Conservation (phyloP, 78 protist genomes). For the Mastigamoeba balamuthi region DNA sequence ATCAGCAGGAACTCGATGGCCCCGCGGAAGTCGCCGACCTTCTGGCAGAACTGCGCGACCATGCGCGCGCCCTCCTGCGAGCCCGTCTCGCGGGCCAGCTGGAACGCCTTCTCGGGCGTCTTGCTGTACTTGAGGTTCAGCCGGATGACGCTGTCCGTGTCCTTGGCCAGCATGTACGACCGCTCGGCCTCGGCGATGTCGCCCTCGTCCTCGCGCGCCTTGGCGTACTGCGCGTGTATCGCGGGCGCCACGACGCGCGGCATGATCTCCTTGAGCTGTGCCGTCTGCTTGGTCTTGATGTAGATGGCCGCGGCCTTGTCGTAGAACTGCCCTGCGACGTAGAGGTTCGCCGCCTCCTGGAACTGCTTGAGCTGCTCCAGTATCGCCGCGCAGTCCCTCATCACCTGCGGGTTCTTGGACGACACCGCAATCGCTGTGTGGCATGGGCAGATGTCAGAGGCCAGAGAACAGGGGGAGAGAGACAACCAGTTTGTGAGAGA, state of each 20-base stretch:
- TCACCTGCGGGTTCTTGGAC: neutral
- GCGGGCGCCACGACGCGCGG: conserved; percentile 7
- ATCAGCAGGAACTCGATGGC: conserved; percentile 58
- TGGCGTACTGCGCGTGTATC: conserved; percentile 44
- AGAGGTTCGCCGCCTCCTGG: conserved; percentile 53
- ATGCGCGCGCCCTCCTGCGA: conserved; percentile 28
- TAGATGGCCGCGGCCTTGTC: conserved; percentile 56
- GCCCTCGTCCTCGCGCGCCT: conserved; percentile 19
- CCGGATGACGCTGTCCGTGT: conserved; percentile 47
- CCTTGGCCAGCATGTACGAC: conserved; percentile 21
- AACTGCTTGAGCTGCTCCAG: conserved; percentile 47
- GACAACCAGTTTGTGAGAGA: too few relatives aligned
- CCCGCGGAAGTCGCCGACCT: neutral
- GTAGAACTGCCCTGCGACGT: conserved; percentile 16
- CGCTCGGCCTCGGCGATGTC: conserved; percentile 30
- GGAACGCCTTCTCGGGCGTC: conserved; percentile 32
- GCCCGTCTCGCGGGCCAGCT: conserved; percentile 37
- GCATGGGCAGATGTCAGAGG: neutral
- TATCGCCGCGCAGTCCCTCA: conserved; percentile 45
- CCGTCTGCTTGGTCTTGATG: conserved; percentile 34
- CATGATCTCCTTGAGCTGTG: conserved; percentile 15
- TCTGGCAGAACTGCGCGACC: conserved; percentile 29
- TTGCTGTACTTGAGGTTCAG: conserved; percentile 20
- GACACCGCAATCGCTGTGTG: neutral
- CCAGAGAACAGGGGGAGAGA: too few relatives aligned